These are phyloP conservation scores for Pythium pyrilobum DNA, from an alignment of 352 stramenopile species.

Conservation along the genomic window DNA sequence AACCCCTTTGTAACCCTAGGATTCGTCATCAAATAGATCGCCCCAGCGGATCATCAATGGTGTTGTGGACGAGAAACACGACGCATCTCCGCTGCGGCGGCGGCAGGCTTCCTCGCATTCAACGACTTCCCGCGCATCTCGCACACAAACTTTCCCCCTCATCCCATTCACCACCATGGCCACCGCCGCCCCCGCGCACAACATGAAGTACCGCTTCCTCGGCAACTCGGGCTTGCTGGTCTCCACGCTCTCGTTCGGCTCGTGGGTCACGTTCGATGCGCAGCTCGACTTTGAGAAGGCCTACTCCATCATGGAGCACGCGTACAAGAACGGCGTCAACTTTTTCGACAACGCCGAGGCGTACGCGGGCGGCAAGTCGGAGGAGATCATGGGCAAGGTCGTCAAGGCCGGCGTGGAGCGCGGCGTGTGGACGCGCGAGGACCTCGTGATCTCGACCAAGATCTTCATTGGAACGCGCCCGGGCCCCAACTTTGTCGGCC, in stretches of 20 bases:
- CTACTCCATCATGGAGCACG: constrained; percentile 54
- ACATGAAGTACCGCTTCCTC: constrained; percentile 62
- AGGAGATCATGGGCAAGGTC: constrained; percentile 52
- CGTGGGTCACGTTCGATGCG: constrained; percentile 42
- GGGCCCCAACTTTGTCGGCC: constrained; percentile 31
- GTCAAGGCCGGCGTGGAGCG: constrained; percentile 48
- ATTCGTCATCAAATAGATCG: constrained; percentile 32
- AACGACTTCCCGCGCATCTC: background rate
- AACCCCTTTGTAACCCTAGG: background rate
- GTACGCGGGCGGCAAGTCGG: constrained; percentile 40
- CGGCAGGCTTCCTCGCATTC: constrained; percentile 17
- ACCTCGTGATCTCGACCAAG: constrained; percentile 67
- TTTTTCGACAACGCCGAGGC: constrained; percentile 65
- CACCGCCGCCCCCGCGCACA: constrained; percentile 14
- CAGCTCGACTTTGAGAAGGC: constrained; percentile 52
- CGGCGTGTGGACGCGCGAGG: constrained; percentile 37
- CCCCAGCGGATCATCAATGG: constrained; percentile 32
- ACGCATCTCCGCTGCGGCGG: constrained; percentile 18
- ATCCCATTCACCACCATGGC: constrained; percentile 19
- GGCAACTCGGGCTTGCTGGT: constrained; percentile 47
- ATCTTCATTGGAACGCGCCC: constrained; percentile 46
- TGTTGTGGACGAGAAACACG: no score
- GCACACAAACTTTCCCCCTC: background rate
- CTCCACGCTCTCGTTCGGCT: constrained; percentile 47
- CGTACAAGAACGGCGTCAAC: constrained; percentile 61